A percentile compares a stretch with the other conserved stretches of the same genome.
phyloP scores from a whole-genome alignment of 176 grass and related monocot genomes.

The Raddia distichophylla region DNA sequence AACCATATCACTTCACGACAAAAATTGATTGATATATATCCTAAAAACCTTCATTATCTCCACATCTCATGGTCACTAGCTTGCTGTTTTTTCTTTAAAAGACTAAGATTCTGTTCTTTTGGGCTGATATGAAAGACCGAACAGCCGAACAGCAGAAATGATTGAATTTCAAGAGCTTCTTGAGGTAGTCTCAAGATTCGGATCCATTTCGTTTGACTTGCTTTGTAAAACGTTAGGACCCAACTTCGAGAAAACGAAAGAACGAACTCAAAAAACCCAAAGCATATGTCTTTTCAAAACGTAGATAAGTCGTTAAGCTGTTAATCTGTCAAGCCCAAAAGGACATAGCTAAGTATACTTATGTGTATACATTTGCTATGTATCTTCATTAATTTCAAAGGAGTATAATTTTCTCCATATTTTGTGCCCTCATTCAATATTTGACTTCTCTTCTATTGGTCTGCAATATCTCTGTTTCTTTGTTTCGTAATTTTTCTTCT shows the following conservation, averaged over 20 bases:
- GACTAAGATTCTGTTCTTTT: too few relatives aligned
- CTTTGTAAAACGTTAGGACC: too few relatives aligned
- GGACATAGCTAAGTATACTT: neutral
- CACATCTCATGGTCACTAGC: neutral
- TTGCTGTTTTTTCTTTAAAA: neutral
- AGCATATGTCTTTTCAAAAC: too few relatives aligned
- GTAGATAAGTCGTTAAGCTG: too few relatives aligned
- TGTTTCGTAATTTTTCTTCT: conserved; percentile 19
- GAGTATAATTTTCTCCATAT: conserved; percentile 14
- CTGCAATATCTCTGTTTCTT: conserved; percentile 1
- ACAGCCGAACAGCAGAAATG: too few relatives aligned
- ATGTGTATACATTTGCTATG: conserved; percentile 6
- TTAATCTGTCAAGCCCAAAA: too few relatives aligned
- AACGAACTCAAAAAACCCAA: too few relatives aligned
- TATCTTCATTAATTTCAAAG: conserved; percentile 4
- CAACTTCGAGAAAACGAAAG: too few relatives aligned
- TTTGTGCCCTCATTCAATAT: conserved; percentile 11
- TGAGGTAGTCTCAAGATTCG: too few relatives aligned
- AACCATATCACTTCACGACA: conserved; percentile 8
- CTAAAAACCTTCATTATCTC: conserved; percentile 13
- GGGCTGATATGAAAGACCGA: too few relatives aligned
- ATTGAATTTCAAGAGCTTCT: too few relatives aligned
- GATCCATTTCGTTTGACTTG: too few relatives aligned
- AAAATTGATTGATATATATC: conserved; percentile 24
- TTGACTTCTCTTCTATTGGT: conserved; percentile 16